These are phyloP conservation scores for Artemisia annua DNA, from an alignment of 129 eudicot species.

Conservation along the genomic window DNA sequence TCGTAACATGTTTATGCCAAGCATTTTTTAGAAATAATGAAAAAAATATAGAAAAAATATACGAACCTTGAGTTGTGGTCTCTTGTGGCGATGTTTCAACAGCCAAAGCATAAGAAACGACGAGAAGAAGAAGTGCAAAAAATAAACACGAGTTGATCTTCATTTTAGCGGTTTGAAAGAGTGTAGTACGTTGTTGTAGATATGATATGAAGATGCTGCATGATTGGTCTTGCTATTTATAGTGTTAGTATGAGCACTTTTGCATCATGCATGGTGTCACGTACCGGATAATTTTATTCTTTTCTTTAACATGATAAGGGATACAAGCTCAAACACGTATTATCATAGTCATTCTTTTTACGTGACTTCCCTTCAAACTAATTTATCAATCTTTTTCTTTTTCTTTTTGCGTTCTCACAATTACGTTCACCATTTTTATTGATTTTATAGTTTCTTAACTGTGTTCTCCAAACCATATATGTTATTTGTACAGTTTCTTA, in stretches of 20 bases:
- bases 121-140: constrained; percentile 17
- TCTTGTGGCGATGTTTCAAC: not conserved
- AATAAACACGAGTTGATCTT: constrained; percentile 10
- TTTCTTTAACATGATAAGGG: not conserved
- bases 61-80: not conserved
- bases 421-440: too few species aligned
- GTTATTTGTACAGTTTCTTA: too few species aligned
- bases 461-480: too few species aligned
- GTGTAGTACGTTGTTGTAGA: not conserved
- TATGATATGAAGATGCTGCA: not conserved
- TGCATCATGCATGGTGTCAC: constrained; percentile 12
- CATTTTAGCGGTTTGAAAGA: not conserved
- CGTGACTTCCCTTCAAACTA: too few species aligned
- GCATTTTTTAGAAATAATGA: too few species aligned
- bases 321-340: not conserved
- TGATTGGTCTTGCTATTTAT: not conserved
- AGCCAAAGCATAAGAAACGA: constrained; percentile 15
- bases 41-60: not conserved
- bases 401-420: too few species aligned
- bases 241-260: not conserved
- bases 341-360: not conserved
- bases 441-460: too few species aligned
- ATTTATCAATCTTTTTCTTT: too few species aligned
- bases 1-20: too few species aligned
- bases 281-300: not conserved